Evolutionary conservation across 129 eudicot species (phyloP), one percentile per base, ranked within the genome.

Genomic region (Flaveria brownii): DNA sequence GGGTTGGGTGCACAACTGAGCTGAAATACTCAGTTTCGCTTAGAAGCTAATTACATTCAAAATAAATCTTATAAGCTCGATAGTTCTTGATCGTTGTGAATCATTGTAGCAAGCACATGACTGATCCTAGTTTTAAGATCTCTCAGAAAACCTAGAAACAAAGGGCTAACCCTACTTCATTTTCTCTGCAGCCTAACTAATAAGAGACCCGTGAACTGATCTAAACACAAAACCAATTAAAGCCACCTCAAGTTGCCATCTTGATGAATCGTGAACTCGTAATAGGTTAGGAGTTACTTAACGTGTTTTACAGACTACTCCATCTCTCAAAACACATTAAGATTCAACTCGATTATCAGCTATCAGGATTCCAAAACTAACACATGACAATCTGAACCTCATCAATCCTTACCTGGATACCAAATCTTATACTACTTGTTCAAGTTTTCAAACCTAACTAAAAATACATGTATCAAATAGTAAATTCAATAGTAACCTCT

Each of bases 1-100:
- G 75, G 47, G 26, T 47, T 50, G 75, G 25, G 3, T 25, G 75
- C 63, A 71, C 14, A 71, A 51, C 46, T 49, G 43, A 71, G 9
- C 46, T 15, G 15, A 70, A 50, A 51, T 50, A n/a, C 14, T 25
- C 8, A 71, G 26, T 26, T 16, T 8, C 15, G 28, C 3, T 50
- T 55, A 71, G 7, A 3, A 26, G 10, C 46, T 15, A 14, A 63
- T 4, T 14, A 63, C 15, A 13, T 28, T 14, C 69, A 63, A 6
- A 15, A 7, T 15, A 28, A 3, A 63, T 63, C 69, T 63, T 50
- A 6, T 5, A 25, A 26, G 45, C 8, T 50, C 15, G 4, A 71
- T 12, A 25, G 23, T 18, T 25, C 12, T 17, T 47, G 50, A 20
- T 30, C n/a, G 52, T 47, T 22, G 36, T 64, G 18, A 33, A 20